A percentile compares a stretch with the other conserved stretches of the same genome.
phyloP scores from a whole-genome alignment of 2,329 filamentous ascomycete genomes.

The Sporothrix brunneoviolacea region DNA sequence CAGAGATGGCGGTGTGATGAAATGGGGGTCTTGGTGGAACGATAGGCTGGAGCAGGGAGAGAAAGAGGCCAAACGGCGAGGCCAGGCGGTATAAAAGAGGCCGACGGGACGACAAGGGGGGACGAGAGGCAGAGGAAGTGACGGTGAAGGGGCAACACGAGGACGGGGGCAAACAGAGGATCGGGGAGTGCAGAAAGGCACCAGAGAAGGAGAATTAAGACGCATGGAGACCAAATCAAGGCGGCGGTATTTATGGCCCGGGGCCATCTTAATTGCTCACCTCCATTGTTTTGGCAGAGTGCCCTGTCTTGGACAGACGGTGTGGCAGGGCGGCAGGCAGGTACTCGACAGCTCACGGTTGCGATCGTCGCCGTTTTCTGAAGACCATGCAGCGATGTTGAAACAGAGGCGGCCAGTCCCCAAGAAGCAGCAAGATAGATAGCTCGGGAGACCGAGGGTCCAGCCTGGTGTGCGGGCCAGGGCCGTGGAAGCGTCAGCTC shows the following conservation, averaged over 20 bases:
- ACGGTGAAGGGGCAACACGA: neutral
- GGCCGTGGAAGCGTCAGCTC: too few species aligned
- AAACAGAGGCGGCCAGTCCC: too few species aligned
- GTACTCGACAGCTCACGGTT: too few species aligned
- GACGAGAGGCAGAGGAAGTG: neutral
- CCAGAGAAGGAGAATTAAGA: neutral
- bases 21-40: neutral
- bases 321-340: too few species aligned
- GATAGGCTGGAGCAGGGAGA: neutral
- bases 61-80: neutral
- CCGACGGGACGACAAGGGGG: neutral
- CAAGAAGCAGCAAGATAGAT: too few species aligned
- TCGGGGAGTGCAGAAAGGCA: neutral
- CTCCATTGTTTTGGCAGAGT: slow-evolving; percentile 10
- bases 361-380: too few species aligned
- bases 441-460: too few species aligned
- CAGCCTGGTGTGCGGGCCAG: too few species aligned
- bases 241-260: neutral
- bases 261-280: slow-evolving; percentile 3
- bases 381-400: too few species aligned
- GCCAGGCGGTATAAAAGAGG: neutral
- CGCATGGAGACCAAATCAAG: too few species aligned
- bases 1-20: slow-evolving; percentile 11
- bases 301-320: too few species aligned
- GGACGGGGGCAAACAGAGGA: neutral